Conservation (phyloP, 257 asterid species). For the Rubia yunnanensis region DNA sequence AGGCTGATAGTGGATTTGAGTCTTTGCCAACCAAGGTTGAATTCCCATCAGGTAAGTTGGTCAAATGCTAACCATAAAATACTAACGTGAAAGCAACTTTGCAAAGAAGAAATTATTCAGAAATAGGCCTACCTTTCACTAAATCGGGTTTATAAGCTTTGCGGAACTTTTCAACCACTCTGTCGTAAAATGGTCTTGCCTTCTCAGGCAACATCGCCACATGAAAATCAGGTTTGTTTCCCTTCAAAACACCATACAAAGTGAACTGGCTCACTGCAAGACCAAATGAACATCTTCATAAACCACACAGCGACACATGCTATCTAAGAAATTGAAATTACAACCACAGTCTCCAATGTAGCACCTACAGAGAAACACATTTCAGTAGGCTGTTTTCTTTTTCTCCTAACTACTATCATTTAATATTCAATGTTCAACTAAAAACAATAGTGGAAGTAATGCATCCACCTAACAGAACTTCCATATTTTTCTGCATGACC, state of each 20-base stretch:
- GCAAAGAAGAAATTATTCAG: background rate
- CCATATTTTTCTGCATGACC: slow-evolving; percentile 73
- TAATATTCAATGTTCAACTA: background rate
- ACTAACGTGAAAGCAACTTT: background rate
- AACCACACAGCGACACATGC: slow-evolving; percentile 2
- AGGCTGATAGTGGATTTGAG: background rate
- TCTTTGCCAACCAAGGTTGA: background rate
- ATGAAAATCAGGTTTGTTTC: slow-evolving; percentile 94
- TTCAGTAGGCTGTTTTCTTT: background rate
- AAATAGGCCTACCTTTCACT: slow-evolving; percentile 49
- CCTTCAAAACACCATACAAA: slow-evolving; percentile 70
- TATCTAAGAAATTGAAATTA: background rate
- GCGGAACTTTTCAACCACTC: slow-evolving; percentile 66
- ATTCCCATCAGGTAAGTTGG: background rate
- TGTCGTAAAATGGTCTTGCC: slow-evolving; percentile 65
- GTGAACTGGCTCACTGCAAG: slow-evolving; percentile 93
- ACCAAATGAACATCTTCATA: slow-evolving; percentile 14
- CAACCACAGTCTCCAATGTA: background rate
- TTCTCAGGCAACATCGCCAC: slow-evolving; percentile 90
- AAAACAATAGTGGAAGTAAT: slow-evolving; percentile 4
- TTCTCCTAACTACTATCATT: background rate
- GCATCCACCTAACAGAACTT: slow-evolving; percentile 66
- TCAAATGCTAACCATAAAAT: background rate
- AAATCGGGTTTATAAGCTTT: slow-evolving; percentile 60
- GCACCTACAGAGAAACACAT: background rate